Base-by-base conservation (phyloP, 1,284 basidiomycete genomes). In the Nidula niveotomentosa region DNA sequence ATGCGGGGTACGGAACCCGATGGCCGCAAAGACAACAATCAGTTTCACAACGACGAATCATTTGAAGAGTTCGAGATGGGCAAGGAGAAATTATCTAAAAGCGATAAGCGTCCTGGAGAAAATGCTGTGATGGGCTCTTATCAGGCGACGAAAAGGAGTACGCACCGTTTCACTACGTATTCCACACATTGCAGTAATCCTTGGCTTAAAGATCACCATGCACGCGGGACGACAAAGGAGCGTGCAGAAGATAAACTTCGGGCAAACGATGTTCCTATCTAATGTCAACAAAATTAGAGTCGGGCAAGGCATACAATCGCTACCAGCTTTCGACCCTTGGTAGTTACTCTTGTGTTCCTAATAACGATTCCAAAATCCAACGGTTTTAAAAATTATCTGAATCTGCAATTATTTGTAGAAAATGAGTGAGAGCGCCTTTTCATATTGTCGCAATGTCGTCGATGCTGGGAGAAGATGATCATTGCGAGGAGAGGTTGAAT, bases 61-160 rank as follows among this genome's bases (percentile, higher is more conserved):
- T 63, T 62, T 48, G 62, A 63, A 46, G 45, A 55, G 17, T 63
- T 54, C 46, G 57, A 56, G 17, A 63, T 63, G 62, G 62, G 62
- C 1, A 53, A 36, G 1, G 34, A 58, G 13, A 33, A 49, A 4
- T 43, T 36, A 2, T 12, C n/a, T 2, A 10, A 44, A 8, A 37
- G 7, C 1, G 59, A 51, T 6, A 51, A 23, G 23, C 23, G 46
- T 9, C 56, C 53, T 49, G 51, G 39, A 2, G 50, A 46, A n/a
- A 55, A 55, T 12, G 50, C 46, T 1, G 50, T 37, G 5, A 52
- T 36, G 8, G 54, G 56, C 36, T n/a, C 13, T 18, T 44, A 48
- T n/a, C 41, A 51, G 6, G 56, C 57, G 15, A 52, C 59, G 47
- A 58, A 56, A 36, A 44, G 48, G 15, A 61, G 60, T 61, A 36